Evolutionary conservation across 2,329 filamentous ascomycete genomes (phyloP), one percentile per base, ranked within the genome.

Genomic region (Daldinia eschscholtzii): DNA sequence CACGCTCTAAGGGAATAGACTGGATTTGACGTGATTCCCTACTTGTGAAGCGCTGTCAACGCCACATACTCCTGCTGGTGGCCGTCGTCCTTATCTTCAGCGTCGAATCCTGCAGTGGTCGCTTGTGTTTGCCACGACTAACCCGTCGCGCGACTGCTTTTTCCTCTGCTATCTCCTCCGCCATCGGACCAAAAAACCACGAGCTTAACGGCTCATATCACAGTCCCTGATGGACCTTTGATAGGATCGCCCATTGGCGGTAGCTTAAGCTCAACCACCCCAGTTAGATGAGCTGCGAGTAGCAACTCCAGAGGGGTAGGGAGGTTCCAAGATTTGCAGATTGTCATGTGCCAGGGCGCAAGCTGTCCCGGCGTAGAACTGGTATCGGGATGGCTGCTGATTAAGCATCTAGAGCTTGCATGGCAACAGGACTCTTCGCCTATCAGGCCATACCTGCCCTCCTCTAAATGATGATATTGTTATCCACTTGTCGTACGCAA

Each of bases 401-500:
- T 44, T 35, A 53, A 55, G 61, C 28, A 20, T 59, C 46, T 26
- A 50, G 56, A 52, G 33, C 57, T 60, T 60, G 12, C 26, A 62
- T 42, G 46, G 35, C 37, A 20, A 35, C 39, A 41, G 44, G 58
- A 60, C 50, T 57, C 23, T 52, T 57, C 28, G 42, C 33, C 46
- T 55, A 35, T 28, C 39, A 57, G 28, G 46, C 52, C 52, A 42
- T 68, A 50, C 57, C 46, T 53, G 44, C 39, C 61, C 42, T 62
- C 30, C 42, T 68, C 20, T 20, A 61, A 65, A 44, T 20, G 42
- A 46, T 65, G 28, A 52, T 52, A 33, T 52, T 71, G 59, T 55
- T 62, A 30, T 68, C 62, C 18, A 42, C 61, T 65, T 68, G 48
- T 68, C 59, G 12, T 57, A 42, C 10, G 62, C 57, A 57, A 72